Conservation (phyloP, 2,329 filamentous ascomycete species). For the Septoria linicola region DNA sequence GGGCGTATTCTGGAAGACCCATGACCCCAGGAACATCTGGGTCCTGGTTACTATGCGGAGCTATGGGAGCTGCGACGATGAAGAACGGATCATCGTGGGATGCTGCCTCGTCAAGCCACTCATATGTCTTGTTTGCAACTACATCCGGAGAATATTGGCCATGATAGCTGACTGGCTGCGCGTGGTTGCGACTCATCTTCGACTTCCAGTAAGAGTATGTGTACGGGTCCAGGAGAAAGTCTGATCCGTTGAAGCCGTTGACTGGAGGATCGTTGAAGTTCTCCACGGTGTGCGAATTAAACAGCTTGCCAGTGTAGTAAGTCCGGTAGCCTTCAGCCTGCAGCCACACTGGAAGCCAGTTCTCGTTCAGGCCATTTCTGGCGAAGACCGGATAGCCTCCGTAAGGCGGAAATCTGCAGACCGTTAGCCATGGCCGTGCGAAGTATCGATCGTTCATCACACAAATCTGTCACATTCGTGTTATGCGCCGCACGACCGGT, state of each 20-base stretch:
- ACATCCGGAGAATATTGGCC: constrained; percentile 61
- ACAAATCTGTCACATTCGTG: constrained; percentile 64
- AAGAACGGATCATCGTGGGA: constrained; percentile 32
- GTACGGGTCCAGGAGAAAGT: constrained; percentile 58
- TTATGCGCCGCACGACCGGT: constrained; percentile 67
- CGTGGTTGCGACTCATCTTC: constrained; percentile 23
- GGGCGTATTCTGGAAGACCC: constrained; percentile 26
- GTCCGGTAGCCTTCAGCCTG: constrained; percentile 67
- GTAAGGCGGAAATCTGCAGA: constrained; percentile 45
- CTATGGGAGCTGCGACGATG: constrained; percentile 35
- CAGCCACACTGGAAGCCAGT: constrained; percentile 68
- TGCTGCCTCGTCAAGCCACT: constrained; percentile 52
- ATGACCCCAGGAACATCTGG: constrained; percentile 14
- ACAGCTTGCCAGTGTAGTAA: constrained; percentile 67
- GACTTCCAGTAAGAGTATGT: constrained; percentile 68
- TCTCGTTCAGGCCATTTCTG: constrained; percentile 61
- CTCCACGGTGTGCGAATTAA: constrained; percentile 58
- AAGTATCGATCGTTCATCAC: not conserved
- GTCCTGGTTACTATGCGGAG: constrained; percentile 33
- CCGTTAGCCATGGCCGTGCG: not conserved
- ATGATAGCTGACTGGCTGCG: constrained; percentile 58
- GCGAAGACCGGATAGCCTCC: constrained; percentile 68
- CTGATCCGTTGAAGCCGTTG: constrained; percentile 57
- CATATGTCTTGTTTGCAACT: constrained; percentile 58
- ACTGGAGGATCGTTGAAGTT: constrained; percentile 62